Evolutionary conservation across 1,284 basidiomycete genomes (phyloP), one percentile per base, ranked within the genome.

Genomic region (Apiotrichum mycotoxinovorans): DNA sequence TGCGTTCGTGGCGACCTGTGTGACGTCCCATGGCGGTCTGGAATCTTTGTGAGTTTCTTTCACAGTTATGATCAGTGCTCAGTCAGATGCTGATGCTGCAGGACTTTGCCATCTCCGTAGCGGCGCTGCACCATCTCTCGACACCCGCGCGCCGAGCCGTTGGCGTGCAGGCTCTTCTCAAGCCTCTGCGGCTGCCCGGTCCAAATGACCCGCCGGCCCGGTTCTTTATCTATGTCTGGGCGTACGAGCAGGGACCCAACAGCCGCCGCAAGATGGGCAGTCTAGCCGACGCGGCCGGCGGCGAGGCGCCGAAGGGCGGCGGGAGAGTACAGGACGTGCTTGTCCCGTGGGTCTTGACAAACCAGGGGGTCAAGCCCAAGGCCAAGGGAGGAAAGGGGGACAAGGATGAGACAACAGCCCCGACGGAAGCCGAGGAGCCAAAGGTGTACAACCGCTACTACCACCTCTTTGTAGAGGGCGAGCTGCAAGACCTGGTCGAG

Each of bases 171-270:
- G 81, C 84, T 34, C 79, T 93, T 22, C 70, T 92, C 18, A 80
- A 83, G 56, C 79, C 81, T 15, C 83, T 90, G 38, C 84, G 84
- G 1, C 79, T 85, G 67, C 2, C 83, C 9, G 3, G 30, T 4
- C 35, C 43, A 11, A 40, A 44, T 18, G 52, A 57, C 0, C 68
- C 69, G 0, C 70, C 87, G 65, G 87, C 91, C 12, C 85, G 91
- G 9, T 82, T 93, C 56, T 80, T 99, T 63, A 87, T 98, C 67
- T 97, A 96, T 68, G 96, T 98, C n/a, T 99, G 96, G 96, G 94
- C 95, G 1, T 84, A 89, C 53, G 93, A 97, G 70, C 96, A 99
- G 79, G 91, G 95, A 56, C 82, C 83, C 34, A 76, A 85, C 7
- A 91, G 89, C 2, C 91, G 88, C 70, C 81, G 91, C 23, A 77